Base-by-base conservation (phyloP, 2,329 filamentous ascomycete genomes). In the Xylaria sp. region DNA sequence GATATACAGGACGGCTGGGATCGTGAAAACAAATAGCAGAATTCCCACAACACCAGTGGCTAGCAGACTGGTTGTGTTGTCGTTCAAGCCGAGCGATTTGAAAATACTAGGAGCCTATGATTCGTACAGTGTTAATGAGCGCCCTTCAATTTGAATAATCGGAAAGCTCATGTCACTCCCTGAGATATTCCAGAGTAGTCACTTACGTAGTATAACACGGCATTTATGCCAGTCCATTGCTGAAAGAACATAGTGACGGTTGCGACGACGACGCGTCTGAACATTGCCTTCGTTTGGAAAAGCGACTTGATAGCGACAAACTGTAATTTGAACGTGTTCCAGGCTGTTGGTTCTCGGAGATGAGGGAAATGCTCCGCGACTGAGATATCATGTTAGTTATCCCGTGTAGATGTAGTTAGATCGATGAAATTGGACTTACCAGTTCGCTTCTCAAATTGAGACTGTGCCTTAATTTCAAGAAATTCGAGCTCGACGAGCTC, bases 381-480 rank as follows among this genome's bases (percentile, higher is more conserved):
- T 70, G 15, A 6, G 31, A 26, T 26, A 33, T 7, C 13, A 26
- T 5, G 57, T 66, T 20, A 72, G 59, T 48, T 40, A 13, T 7
- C 26, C 6, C 17, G 17, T 53, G 17, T 44, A 42, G n/a, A 1
- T 33, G 17, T 9, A 48, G 49, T 6, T 28, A 28, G 0, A 28
- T 7, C 0, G 9, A 40, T 10, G 7, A 40, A 36, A 59, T n/a
- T 4, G 20, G 15, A 44, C 26, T 33, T 69, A 72, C 71, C 66
- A 0, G 88, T 88, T 40, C 89, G 87, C 80, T 94, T 92, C 79
- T 95, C 92, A 72, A 95, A 96, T 20, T 92, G 79, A 0, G 89
- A 90, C 77, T 93, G 90, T 0, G 92, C 91, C 78, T 93, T 92
- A 80, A 95, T 94, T 77, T 95, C 92, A n/a, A 93, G 86, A 76